Percentiles rank a stretch among this genome's conserved stretches.
Conservation (phyloP, 306 rosid genomes). For the Sesbania bispinosa region DNA sequence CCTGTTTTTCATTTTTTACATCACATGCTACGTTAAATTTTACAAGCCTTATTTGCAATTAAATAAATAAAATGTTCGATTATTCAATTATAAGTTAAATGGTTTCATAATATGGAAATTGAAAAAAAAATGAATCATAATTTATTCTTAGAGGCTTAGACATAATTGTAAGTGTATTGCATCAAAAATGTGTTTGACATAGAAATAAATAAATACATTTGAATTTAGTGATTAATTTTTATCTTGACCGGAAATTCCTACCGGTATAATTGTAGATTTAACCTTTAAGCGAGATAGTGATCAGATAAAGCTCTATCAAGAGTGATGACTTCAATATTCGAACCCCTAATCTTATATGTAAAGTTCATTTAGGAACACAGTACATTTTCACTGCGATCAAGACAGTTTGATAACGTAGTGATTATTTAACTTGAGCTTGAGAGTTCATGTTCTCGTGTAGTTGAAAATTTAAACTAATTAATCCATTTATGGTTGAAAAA, state of each 20-base stretch:
- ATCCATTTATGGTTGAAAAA: not conserved
- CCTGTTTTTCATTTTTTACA: not conserved
- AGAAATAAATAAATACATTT: not conserved
- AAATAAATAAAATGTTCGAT: no score
- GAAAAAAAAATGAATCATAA: not conserved
- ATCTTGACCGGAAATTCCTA: no score
- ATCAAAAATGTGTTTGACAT: not conserved
- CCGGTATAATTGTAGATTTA: no score
- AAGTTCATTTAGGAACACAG: no score
- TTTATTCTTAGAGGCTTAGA: not conserved
- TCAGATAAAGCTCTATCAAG: no score
- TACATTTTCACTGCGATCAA: no score
- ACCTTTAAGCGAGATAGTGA: no score
- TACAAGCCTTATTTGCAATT: not conserved
- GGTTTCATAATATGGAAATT: no score
- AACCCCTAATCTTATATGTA: no score
- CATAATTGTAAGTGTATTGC: not conserved
- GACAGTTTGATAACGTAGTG: no score
- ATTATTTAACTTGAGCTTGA: not conserved
- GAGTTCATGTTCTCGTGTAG: not conserved
- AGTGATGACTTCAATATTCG: no score
- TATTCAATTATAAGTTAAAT: no score
- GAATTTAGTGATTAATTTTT: not conserved
- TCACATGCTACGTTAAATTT: not conserved
- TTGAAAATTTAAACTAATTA: not conserved